Base-by-base conservation (phyloP, 164 flowering plant genomes). In the Stephania cephalantha region DNA sequence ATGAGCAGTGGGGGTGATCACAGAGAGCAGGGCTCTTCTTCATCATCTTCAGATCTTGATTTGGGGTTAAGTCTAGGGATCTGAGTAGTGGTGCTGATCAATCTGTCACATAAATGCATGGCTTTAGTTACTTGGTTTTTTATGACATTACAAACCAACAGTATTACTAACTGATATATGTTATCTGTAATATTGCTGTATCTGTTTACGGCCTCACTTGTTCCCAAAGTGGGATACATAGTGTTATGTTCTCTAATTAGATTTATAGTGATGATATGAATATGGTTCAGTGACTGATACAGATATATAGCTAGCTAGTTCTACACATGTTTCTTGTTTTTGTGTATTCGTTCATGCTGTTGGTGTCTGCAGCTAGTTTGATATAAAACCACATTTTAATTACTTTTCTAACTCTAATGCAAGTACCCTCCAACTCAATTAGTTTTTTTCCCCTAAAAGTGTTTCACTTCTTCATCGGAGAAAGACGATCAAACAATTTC, bases 21-120 rank as follows among this genome's bases (percentile, higher is more conserved):
- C 42, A 35, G 4, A 35, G 42, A 35, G 42, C 42, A 17, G 9
- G 74, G 73, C 8, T 81, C 80, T 67, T 84, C 85, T 35, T 63
- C 79, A n/a, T 67, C 71, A 63, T 75, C 84, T 58, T 77, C 84
- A 0, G 77, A 64, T 2, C 78, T 85, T 45, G 75, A 71, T 76
- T 74, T 89, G 77, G 92, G 88, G 67, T 80, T 89, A 48, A 88
- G 86, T 77, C 79, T 89, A 80, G 86, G 89, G n/a, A 74, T 86
- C 61, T 72, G 48, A 72, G 11, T 6, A 35, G 15, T 17, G 15
- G 66, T 17, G 66, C 25, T 15, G 20, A 18, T 50, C 4, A 61
- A 18, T 61, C 25, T 61, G 66, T 61, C 66, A 61, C 65, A 48
- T 9, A 61, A 35, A 35, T 35, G 42, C 42, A 18, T 61, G 9